phyloP scores from a whole-genome alignment of 2,329 filamentous ascomycete species.

The Xenosphaeropsis pyriputrescens region DNA sequence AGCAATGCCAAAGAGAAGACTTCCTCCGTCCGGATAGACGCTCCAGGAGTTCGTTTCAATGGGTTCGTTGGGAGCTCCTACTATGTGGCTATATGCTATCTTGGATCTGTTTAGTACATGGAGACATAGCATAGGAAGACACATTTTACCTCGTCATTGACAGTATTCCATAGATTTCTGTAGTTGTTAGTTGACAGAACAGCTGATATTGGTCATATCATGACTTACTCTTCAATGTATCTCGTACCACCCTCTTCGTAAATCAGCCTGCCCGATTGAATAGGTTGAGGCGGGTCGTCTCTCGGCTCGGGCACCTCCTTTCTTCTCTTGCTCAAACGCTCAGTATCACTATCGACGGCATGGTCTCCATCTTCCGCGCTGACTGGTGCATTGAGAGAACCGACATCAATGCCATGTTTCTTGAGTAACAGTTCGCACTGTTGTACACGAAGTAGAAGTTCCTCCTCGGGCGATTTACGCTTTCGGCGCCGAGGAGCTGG shows the following conservation, averaged over 20 bases:
- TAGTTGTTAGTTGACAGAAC: constrained; percentile 1
- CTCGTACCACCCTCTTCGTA: constrained; percentile 6
- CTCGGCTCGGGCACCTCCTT: background rate
- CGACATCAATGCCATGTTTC: constrained; percentile 12
- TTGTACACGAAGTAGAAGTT: constrained; percentile 12
- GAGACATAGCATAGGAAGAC: constrained; percentile 9
- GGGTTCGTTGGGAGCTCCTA: constrained; percentile 20
- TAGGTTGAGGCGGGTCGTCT: constrained; percentile 4
- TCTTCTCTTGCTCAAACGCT: background rate
- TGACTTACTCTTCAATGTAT: constrained; percentile 13
- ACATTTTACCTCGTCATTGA: constrained; percentile 17
- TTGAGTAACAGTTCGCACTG: constrained; percentile 12
- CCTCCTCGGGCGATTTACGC: constrained; percentile 12
- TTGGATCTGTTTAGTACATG: too few relatives aligned
- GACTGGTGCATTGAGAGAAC: too few relatives aligned
- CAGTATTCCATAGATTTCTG: constrained; percentile 15
- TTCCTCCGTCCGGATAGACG: constrained; percentile 16
- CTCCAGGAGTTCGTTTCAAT: constrained; percentile 25
- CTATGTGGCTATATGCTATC: too few relatives aligned
- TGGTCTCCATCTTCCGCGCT: background rate
- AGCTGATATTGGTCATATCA: background rate
- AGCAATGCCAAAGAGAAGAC: constrained; percentile 34
- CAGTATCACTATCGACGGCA: constrained; percentile 7
- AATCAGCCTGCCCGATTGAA: constrained; percentile 1
- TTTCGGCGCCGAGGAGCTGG: constrained; percentile 11